Base-by-base conservation (phyloP, 2,329 filamentous ascomycete genomes). In the Penicillium hordei region DNA sequence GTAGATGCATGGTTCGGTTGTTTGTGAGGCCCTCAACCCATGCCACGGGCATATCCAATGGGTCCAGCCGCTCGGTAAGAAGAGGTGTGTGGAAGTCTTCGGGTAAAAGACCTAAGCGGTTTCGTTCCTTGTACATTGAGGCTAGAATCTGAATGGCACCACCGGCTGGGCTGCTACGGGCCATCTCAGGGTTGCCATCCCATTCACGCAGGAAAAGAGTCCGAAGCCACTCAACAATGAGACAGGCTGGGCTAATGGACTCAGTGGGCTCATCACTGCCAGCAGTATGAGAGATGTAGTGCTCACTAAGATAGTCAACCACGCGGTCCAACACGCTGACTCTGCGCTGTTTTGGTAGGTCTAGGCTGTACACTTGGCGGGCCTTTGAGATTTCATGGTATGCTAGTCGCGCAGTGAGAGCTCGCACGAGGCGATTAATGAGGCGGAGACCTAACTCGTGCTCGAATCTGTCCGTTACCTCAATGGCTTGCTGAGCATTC, bases 201-300 rank as follows among this genome's bases (percentile, higher is more conserved):
- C 93, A 97, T 60, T 90, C 86, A 55, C 87, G 85, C 44, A 95
- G 76, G 68, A 96, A 83, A 1, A 94, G 82, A 0, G 88, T 86
- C 58, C 89, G 71, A 33, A 79, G 67, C 76, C 76, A 79, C 58
- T 79, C 76, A 21, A 77, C 66, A 29, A 77, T 72, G 15, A 78
- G 60, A 15, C 72, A 70, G 9, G 72, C 62, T 5, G 70, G 62
- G 33, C 65, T 68, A 17, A 69, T 65, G 8, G 61, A 59, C n/a
- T 63, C 64, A 25, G 45, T 34, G 17, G 59, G 15, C 9, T 61
- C 52, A 8, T 59, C 33, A 21, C 40, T 45, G n/a, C 45, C 54
- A 21, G 62, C 49, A 5, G 48, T 50, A 12, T 60, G 55, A 17
- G 64, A 56, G 8, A 58, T 59, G 45, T 70, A 61, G 52, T 75